phyloP scores from a whole-genome alignment of 768 basidiomycete species.

The Austroboletus eburneus region DNA sequence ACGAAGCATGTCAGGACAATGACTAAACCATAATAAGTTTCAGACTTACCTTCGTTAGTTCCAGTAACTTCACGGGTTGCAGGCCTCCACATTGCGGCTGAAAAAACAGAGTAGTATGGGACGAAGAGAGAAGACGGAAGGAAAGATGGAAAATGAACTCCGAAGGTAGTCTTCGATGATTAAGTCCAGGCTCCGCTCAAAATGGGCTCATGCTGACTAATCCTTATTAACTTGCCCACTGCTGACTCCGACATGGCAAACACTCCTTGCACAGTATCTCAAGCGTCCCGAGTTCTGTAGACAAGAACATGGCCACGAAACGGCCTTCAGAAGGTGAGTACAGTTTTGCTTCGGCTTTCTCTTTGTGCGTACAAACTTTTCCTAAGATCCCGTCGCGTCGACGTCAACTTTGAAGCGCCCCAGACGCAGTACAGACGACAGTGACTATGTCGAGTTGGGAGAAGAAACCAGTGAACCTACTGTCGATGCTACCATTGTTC shows the following conservation, averaged over 20 bases:
- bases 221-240: not conserved
- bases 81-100: slow-evolving; percentile 75
- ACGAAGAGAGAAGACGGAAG: slow-evolving; percentile 13
- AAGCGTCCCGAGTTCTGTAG: not conserved
- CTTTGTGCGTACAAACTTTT: not conserved
- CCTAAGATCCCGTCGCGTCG: slow-evolving; percentile 19
- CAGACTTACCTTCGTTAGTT: slow-evolving; percentile 81
- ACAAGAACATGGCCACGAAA: slow-evolving; percentile 34
- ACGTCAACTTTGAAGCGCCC: slow-evolving; percentile 35
- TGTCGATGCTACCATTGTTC: slow-evolving; percentile 44
- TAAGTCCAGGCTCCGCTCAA: slow-evolving; percentile 33
- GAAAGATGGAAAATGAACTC: slow-evolving; percentile 32
- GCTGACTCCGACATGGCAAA: slow-evolving; percentile 6
- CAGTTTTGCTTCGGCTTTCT: not conserved
- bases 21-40: slow-evolving; percentile 2
- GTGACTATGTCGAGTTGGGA: slow-evolving; percentile 57
- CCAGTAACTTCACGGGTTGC: slow-evolving; percentile 88
- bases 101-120: slow-evolving; percentile 30
- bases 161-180: slow-evolving; percentile 21
- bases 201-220: slow-evolving; percentile 28
- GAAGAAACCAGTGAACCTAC: slow-evolving; percentile 41
- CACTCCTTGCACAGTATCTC: not conserved
- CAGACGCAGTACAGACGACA: slow-evolving; percentile 44
- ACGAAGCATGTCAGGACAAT: slow-evolving; percentile 15
- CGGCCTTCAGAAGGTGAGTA: slow-evolving; percentile 38